A percentile compares a stretch with the other conserved stretches of the same genome.
Conservation (phyloP, 768 basidiomycete species). For the Leccinellum albellum region DNA sequence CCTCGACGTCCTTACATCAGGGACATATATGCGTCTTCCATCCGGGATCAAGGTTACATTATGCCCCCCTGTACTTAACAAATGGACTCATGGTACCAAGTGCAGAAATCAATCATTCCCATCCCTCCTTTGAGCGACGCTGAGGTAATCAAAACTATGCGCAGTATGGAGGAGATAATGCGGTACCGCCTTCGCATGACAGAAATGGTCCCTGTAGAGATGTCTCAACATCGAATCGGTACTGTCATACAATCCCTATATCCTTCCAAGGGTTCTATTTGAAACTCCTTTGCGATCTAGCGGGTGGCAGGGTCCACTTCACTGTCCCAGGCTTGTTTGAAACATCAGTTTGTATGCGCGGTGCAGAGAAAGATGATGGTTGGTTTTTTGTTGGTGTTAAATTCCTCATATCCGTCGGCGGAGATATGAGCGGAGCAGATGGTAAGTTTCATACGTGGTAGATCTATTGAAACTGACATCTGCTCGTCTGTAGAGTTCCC, state of each 20-base stretch:
- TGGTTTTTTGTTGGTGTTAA: slow-evolving; percentile 86
- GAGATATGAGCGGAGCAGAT: slow-evolving; percentile 69
- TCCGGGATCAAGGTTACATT: slow-evolving; percentile 66
- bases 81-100: slow-evolving; percentile 20
- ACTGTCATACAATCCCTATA: slow-evolving; percentile 26
- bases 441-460: slow-evolving; percentile 36
- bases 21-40: slow-evolving; percentile 82
- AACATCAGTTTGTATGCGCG: slow-evolving; percentile 68
- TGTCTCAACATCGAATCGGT: slow-evolving; percentile 70
- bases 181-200: slow-evolving; percentile 74
- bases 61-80: slow-evolving; percentile 10
- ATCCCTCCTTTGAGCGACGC: slow-evolving; percentile 60
- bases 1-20: slow-evolving; percentile 81
- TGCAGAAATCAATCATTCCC: slow-evolving; percentile 70
- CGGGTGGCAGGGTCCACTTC: slow-evolving; percentile 77
- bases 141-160: slow-evolving; percentile 61
- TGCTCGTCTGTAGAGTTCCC: slow-evolving; percentile 58
- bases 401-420: slow-evolving; percentile 69
- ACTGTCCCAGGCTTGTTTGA: slow-evolving; percentile 70
- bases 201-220: slow-evolving; percentile 79
- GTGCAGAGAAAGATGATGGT: slow-evolving; percentile 62
- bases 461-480: neutral
- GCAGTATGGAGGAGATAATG: slow-evolving; percentile 72
- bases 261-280: slow-evolving; percentile 5
- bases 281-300: slow-evolving; percentile 36